Evolutionary conservation across 192 early-diverging fungal species (phyloP), one percentile per base, ranked within the genome.

Genomic region (Podochytrium sp.): DNA sequence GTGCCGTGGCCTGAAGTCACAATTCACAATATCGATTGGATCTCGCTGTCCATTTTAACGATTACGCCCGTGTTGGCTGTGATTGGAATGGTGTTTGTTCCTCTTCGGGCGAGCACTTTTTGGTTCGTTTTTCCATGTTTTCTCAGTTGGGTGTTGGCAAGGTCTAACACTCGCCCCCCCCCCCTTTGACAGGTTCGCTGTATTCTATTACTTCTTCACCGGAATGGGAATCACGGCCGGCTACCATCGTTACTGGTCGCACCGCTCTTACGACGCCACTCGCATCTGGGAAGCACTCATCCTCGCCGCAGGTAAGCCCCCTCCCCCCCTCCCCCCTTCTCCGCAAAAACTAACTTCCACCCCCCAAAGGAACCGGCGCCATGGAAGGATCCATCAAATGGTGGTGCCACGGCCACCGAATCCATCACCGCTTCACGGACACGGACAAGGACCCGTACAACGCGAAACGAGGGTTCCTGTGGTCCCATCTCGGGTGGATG

Each of bases 191-290:
- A 73, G 92, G 67, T 94, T 90, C 81, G 74, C 89, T 2, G 43
- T 91, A n/a, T 37, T 84, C 1, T 95, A 88, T 71, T 94, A 94
- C 73, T 89, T 87, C 59, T 65, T 88, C 49, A 95, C 93, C 14
- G 95, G 93, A 0, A 78, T 96, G 37, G 95, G 84, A 30, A 87
- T 87, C 76, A 87, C 86, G n/a, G 96, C 92, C 53, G 85, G 86
- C 3, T 85, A 87, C 79, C 86, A 87, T 68, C 76, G 86, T n/a
- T 75, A 78, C 57, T 87, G 86, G 86, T 61, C 78, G 12, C 86
- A 87, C 61, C 76, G 80, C 20, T 78, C 84, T 4, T 87, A 81
- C 60, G 80, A 85, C 20, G 86, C 86, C 3, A 33, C 73, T 23
- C 49, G 58, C 14, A 67, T 79, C 7, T 79, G 79, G 60, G 74